A percentile compares a stretch with the other conserved stretches of the same genome.
phyloP scores from a whole-genome alignment of 2,329 filamentous ascomycete genomes.

The Botrytis deweyae region DNA sequence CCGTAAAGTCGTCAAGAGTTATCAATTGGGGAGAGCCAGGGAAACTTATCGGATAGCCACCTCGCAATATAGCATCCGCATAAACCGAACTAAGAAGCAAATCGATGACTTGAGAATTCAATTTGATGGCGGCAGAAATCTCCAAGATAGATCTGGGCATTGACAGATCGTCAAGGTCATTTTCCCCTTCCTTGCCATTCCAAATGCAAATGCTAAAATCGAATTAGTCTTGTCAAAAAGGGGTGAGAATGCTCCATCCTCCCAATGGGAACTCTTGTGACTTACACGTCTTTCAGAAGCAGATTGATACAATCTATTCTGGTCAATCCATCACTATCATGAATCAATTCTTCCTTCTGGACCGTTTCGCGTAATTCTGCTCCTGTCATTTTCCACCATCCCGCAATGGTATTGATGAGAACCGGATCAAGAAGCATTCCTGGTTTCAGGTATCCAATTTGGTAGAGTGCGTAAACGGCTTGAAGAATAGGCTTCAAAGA shows the following conservation, averaged over 20 bases:
- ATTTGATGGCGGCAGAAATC: background rate
- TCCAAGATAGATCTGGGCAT: background rate
- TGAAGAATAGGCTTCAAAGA: background rate
- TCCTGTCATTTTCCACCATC: background rate
- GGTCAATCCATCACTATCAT: background rate
- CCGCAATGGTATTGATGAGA: background rate
- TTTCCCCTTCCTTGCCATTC: background rate
- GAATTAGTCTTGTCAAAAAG: background rate
- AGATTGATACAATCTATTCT: background rate
- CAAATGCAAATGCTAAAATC: background rate
- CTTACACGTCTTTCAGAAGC: background rate
- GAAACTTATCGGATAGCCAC: accelerated
- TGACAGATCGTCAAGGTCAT: background rate
- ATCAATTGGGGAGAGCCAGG: too few species aligned
- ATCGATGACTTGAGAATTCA: background rate
- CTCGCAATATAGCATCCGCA: too few species aligned
- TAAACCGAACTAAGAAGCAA: background rate
- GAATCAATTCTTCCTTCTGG: background rate
- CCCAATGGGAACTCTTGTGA: accelerated
- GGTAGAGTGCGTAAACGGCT: background rate
- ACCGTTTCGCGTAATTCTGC: background rate
- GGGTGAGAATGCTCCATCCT: background rate
- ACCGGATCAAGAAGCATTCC: background rate
- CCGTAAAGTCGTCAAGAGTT: background rate
- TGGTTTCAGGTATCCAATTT: background rate